Evolutionary conservation across 768 basidiomycete genomes (phyloP), one percentile per base, ranked within the genome.

Genomic region (Amanita rubescens): DNA sequence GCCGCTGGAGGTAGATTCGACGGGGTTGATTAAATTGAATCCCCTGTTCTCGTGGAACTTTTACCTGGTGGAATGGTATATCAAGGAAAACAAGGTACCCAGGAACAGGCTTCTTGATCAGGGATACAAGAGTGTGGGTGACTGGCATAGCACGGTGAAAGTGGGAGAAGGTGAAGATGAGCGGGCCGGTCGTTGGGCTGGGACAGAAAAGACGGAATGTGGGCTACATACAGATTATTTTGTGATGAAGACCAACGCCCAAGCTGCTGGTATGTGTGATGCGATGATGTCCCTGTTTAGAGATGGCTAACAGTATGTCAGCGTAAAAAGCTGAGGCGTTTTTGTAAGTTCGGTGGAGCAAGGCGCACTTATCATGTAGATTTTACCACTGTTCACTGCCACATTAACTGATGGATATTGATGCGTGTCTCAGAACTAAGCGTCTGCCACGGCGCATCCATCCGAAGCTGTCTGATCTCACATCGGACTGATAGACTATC

Each of bases 91-190:
- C 69, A 70, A 80, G 42, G 94, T 97, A 0, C 94, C 94, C 2
- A 81, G 82, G 56, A 98, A 99, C 73, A 81, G 79, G 56, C 76
- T 99, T 4, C 79, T 99, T 37, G 82, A 82, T 55, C 82, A 92
- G 65, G 96, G 96, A 3, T 99, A 98, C 74, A 87, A 85, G 61
- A 93, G 90, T 63, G 83, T 99, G 57, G 96, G 96, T 3, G 96
- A 99, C 69, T 95, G 94, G 90, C 96, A 99, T 70, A 94, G 91
- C 57, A 99, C 96, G 0, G 68, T 67, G n/a, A 80, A 80, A 67
- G 75, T 76, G 12, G 76, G 68, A 60, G 84, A 83, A 56, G 84
- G 80, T 0, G 79, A 87, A 38, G 90, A 90, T 55, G 96, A 99
- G 70, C 80, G 96, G 22, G 84, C 87, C 1, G 95, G 95, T 1